Percentiles rank a stretch among this genome's conserved stretches.
Evolutionary conservation across 345 rosid genomes (phyloP).

Genomic region (Euphorbia tirucalli): DNA sequence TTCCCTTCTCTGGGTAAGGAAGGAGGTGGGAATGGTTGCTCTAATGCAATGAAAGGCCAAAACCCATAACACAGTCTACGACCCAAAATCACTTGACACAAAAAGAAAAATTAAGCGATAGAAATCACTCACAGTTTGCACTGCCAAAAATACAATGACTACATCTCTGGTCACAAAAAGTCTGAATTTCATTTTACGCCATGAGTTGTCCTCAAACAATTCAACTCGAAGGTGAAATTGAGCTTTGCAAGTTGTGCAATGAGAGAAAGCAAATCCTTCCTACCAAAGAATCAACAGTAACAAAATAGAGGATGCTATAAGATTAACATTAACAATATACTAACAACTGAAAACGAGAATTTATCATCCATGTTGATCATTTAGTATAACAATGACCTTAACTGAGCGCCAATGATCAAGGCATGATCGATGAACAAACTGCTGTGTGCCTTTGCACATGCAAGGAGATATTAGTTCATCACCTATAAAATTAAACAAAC

Average conservation of each 20-base stretch:
- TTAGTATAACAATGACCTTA: conserved; percentile 32
- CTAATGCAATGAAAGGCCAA: not conserved
- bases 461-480: conserved; percentile 97
- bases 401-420: conserved; percentile 93
- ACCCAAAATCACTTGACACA: not conserved
- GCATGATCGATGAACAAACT: conserved; percentile 82
- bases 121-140: conserved; percentile 62
- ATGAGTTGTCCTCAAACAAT: conserved; percentile 70
- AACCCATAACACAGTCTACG: too few species aligned
- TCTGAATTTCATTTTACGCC: conserved; percentile 90
- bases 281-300: conserved; percentile 15
- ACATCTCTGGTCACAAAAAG: conserved; percentile 95
- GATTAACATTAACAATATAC: not conserved
- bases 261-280: conserved; percentile 98
- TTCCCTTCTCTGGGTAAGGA: not conserved
- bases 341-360: not conserved
- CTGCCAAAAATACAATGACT: conserved; percentile 79
- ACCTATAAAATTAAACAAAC: conserved; percentile 34
- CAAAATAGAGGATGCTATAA: not conserved
- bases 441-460: conserved; percentile 97
- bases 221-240: conserved; percentile 76
- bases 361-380: not conserved
- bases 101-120: not conserved
- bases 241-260: conserved; percentile 88
- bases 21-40: not conserved